phyloP scores from a whole-genome alignment of 148 eudicot species.

The Vaccinium macrocarpon region DNA sequence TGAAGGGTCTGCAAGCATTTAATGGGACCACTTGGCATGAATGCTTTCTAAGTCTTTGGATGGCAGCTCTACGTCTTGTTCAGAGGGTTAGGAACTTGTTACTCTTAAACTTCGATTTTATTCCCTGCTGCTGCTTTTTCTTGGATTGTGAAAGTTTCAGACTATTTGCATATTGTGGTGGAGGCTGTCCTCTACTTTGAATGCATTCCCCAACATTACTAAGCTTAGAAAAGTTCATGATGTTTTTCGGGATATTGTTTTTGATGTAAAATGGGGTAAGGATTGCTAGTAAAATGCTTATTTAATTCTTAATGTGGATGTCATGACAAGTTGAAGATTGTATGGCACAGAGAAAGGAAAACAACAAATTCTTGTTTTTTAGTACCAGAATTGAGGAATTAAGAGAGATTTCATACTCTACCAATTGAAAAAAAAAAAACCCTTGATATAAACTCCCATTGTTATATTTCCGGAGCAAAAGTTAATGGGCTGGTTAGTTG shows the following conservation, averaged over 20 bases:
- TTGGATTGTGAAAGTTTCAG: neutral
- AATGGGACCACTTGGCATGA: constrained; percentile 80
- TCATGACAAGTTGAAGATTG: neutral
- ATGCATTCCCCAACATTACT: neutral
- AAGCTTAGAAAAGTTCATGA: neutral
- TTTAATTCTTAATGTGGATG: neutral
- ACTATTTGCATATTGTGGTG: neutral
- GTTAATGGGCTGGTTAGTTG: neutral
- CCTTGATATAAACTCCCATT: neutral
- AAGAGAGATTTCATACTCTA: constrained; percentile 3
- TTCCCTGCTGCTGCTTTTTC: neutral
- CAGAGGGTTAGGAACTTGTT: constrained; percentile 61
- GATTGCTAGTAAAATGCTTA: neutral
- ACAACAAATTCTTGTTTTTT: neutral
- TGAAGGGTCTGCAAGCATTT: constrained; percentile 75
- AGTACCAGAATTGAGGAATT: neutral
- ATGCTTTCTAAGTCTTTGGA: constrained; percentile 84
- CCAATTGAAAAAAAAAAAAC: neutral
- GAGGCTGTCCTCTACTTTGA: neutral
- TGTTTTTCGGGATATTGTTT: neutral
- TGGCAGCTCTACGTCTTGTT: constrained; percentile 88
- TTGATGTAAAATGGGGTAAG: neutral
- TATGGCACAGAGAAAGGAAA: neutral
- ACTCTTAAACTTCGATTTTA: neutral
- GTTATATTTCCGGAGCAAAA: neutral